Percentiles rank a stretch among this genome's conserved stretches.
Evolutionary conservation across 306 rosid species (phyloP).

Genomic region (Cajanus cajan): DNA sequence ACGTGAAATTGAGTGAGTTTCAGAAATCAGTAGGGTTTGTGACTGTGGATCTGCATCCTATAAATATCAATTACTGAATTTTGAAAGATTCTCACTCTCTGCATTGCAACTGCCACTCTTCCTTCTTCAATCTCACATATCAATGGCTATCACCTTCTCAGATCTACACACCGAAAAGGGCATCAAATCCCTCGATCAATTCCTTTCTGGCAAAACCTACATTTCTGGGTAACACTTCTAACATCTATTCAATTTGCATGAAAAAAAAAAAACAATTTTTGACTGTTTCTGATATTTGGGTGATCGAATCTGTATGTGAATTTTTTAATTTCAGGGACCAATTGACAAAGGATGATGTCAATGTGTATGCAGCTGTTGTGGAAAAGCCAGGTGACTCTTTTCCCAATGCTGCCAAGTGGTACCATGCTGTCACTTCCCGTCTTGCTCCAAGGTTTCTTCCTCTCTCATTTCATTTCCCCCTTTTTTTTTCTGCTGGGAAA

Average conservation of each 20-base stretch:
- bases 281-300: neutral
- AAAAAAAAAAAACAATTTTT: neutral
- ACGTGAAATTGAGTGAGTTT: neutral
- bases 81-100: neutral
- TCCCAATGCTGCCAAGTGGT: conserved; percentile 69
- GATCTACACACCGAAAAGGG: conserved; percentile 84
- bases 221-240: conserved; percentile 60
- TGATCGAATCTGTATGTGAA: conserved; percentile 1
- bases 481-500: neutral
- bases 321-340: conserved; percentile 42
- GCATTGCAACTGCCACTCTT: neutral
- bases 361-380: conserved; percentile 64
- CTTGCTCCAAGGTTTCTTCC: conserved; percentile 60
- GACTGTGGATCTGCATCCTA: conserved; percentile 3
- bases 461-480: neutral
- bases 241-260: neutral
- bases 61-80: conserved; percentile 25
- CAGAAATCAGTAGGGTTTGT: conserved; percentile 30
- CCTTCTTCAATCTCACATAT: neutral
- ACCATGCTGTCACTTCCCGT: conserved; percentile 53
- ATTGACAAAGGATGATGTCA: conserved; percentile 77
- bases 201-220: conserved; percentile 68
- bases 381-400: conserved; percentile 53
- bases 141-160: conserved; percentile 85
- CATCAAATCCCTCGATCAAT: conserved; percentile 65